Conservation (phyloP, 2,329 filamentous ascomycete species). For the Tolypocladium ovalisporum region DNA sequence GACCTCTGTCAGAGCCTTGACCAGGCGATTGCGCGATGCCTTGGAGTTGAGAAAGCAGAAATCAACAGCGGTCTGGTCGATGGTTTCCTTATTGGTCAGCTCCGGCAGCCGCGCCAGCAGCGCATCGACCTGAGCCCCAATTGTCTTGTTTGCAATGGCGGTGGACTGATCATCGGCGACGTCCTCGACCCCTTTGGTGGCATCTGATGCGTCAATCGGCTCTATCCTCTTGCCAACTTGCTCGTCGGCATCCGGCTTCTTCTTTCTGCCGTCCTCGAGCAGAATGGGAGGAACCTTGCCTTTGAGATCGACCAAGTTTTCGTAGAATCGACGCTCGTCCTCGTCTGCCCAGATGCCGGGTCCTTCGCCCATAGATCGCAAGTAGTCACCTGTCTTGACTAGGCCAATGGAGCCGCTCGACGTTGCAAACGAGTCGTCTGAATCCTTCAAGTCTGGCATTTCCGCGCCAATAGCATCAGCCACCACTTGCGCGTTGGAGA, state of each 20-base stretch:
- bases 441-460: constrained; percentile 87
- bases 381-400: constrained; percentile 86
- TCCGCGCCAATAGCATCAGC: constrained; percentile 81
- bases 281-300: constrained; percentile 91
- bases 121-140: constrained; percentile 91
- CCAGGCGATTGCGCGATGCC: constrained; percentile 83
- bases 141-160: constrained; percentile 95
- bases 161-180: constrained; percentile 72
- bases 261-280: constrained; percentile 90
- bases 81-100: constrained; percentile 78
- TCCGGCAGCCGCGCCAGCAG: constrained; percentile 82
- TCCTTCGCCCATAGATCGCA: constrained; percentile 80
- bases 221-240: constrained; percentile 68
- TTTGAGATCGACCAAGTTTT: constrained; percentile 89
- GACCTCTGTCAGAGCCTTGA: constrained; percentile 89
- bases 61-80: constrained; percentile 87
- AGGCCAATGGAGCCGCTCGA: constrained; percentile 77
- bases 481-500: constrained; percentile 81
- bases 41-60: constrained; percentile 99
- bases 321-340: constrained; percentile 94
- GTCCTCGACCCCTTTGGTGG: constrained; percentile 37
- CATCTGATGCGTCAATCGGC: constrained; percentile 33
- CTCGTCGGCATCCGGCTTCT: constrained; percentile 74
- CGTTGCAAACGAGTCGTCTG: constrained; percentile 55
- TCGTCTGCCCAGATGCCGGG: constrained; percentile 98